These are phyloP conservation scores for Suhomyces bokatorum DNA, from an alignment of 1,139 yeast genomes.

Conservation along the genomic window DNA sequence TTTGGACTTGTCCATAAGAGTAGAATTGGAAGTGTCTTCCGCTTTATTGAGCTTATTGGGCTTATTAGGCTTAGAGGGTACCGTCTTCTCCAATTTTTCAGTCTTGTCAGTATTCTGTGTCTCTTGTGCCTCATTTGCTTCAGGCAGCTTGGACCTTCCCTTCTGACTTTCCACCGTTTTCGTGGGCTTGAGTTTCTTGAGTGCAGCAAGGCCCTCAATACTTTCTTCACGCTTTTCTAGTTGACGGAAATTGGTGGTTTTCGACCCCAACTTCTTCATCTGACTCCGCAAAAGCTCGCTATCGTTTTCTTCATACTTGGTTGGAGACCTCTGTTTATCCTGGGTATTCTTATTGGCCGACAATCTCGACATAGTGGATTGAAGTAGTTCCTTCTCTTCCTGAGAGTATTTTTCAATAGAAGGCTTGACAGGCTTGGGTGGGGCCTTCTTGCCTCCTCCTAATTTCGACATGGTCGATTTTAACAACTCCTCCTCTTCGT, in stretches of 20 bases:
- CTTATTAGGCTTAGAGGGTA: slow-evolving; percentile 5
- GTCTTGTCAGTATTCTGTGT: not conserved
- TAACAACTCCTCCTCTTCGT: slow-evolving; percentile 17
- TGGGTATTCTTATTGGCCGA: slow-evolving; percentile 14
- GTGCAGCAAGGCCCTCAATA: slow-evolving; percentile 22
- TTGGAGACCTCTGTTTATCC: slow-evolving; percentile 15
- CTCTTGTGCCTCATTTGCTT: not conserved
- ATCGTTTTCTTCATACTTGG: slow-evolving; percentile 27
- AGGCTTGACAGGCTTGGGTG: slow-evolving; percentile 21
- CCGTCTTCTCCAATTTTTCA: not conserved
- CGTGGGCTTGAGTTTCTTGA: slow-evolving; percentile 17
- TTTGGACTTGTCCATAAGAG: not conserved
- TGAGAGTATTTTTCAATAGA: slow-evolving; percentile 15
- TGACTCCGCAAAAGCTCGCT: slow-evolving; percentile 26
- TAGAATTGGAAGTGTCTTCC: not conserved
- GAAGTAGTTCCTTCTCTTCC: slow-evolving; percentile 17
- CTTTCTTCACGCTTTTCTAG: slow-evolving; percentile 11
- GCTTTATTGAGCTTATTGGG: slow-evolving; percentile 5
- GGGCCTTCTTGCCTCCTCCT: slow-evolving; percentile 12
- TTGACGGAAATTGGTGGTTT: slow-evolving; percentile 9
- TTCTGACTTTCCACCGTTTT: not conserved
- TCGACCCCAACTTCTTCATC: slow-evolving; percentile 22
- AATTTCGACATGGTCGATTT: slow-evolving; percentile 17
- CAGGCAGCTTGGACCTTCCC: not conserved
- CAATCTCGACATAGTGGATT: slow-evolving; percentile 15